Evolutionary conservation across 345 rosid genomes (phyloP), one percentile per base, ranked within the genome.

Genomic region (Xanthoceras sorbifolium): DNA sequence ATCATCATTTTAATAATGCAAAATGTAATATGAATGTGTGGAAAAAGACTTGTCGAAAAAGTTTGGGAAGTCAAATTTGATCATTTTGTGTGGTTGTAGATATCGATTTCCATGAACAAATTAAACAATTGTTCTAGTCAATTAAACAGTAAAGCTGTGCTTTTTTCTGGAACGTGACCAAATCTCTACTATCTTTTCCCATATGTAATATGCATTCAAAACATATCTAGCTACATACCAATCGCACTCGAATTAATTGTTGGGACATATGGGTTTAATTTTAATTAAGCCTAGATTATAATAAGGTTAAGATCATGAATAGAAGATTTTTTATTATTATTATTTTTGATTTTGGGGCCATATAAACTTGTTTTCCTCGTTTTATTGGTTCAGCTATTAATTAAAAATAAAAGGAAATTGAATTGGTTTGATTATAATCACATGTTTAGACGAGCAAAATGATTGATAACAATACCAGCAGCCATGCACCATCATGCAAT

Each of bases 1-100:
- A 84, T 74, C 86, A 67, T 80, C 75, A 82, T 79, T 70, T 79
- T 78, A 84, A 85, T 81, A 84, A 82, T 83, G 88, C 87, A 74
- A 73, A 55, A 62, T 67, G 81, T 67, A 78, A 74, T n/a, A 76
- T 83, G 76, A 66, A 70, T 83, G 71, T 68, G 38, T 65, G 67
- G 87, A 81, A 74, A 86, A 82, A 38, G 87, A 86, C 85, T 77
- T 64, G 34, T 64, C 64, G 71, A 80, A 81, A 78, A 67, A 74
- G 54, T 69, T 17, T n/a, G 36, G 55, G 71, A 77, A 59, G 82
- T 80, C 82, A 78, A 67, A 22, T 78, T 76, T 80, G 67, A 78
- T 66, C 75, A n/a, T 73, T 74, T 73, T 67, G 42, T 69, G n/a
- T 69, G 67, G 64, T 78, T 77, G 18, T 63, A 32, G 29, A 48